Base-by-base conservation (phyloP, 257 asterid species). In the Penstemon davidsonii region DNA sequence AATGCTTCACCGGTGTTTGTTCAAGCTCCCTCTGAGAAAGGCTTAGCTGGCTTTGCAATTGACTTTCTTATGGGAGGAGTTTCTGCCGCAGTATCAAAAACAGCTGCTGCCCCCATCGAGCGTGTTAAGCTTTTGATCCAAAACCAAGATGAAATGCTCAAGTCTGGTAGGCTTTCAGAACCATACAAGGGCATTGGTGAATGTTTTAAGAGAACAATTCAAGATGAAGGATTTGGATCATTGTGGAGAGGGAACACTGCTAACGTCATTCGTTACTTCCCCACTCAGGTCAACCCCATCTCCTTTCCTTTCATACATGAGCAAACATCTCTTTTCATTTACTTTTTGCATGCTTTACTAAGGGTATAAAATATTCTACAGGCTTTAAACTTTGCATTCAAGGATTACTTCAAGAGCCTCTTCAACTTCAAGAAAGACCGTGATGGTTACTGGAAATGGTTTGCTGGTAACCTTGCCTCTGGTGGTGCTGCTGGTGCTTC, bases 401-500 rank as follows among this genome's bases (percentile, higher is more conserved):
- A 90, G 83, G 96, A 90, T 63, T 90, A 90, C 83, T 90, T 90
- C 83, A 90, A 90, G 87, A 86, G 94, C 54, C 88, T 90, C 42
- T 90, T 88, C 70, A 87, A 86, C 80, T 90, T 87, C 81, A 90
- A 86, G 87, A 90, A 90, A 49, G 96, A 90, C 64, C 94, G 91
- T 61, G 97, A 88, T 86, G 96, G 97, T 58, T 90, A 90, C 86
- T 90, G 97, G 97, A 88, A 86, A 64, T 90, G 97, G 97, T 90
- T 90, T 71, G 97, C 96, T 3, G 97, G 97, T 0, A 90, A 90
- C 85, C 91, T 90, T 71, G 97, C 73, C 43, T 90, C 97, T 4
- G 97, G 97, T 77, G 96, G 97, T 81, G 96, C 96, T 46, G 97
- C 96, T 76, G 97, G 97, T 80, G 97, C 97, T 68, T 90, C 97